Evolutionary conservation across 495 filamentous ascomycete species (phyloP), one percentile per base, ranked within the genome.

Genomic region (Aspergillus hancockii): DNA sequence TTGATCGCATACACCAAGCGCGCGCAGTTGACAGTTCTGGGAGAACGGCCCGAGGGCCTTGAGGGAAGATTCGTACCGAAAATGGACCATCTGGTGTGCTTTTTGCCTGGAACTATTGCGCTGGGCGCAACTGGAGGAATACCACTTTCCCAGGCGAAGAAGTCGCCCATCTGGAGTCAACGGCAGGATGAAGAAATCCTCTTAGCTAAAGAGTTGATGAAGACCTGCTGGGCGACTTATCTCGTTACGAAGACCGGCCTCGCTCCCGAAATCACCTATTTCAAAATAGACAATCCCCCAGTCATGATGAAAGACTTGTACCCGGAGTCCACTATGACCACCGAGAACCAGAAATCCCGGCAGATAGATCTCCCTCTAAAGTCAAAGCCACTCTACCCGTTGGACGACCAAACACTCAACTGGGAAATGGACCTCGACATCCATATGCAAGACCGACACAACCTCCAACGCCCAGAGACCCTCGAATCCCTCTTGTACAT

Each of bases 1-100:
- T 83, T 99, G 23, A 78, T 98, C 66, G 90, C 91, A 0, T 97
- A 97, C 70, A 91, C 92, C 5, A 83, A 87, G 52, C 84, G 88
- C 8, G 88, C 87, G 2, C 82, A 87, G 54, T 84, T 97, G 61
- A 93, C 93, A 32, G 85, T 97, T 50, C 83, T 98, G 28, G 93
- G 84, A 34, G 94, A 99, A 70, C 85, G 91, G 19, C 93, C 91
- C 0, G 73, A 75, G 30, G 95, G 95, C 13, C 77, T 99, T 13
- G 68, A 81, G 22, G 74, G 79, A 2, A 49, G 69, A 0, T 66
- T 97, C 8, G 83, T 80, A 0, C 90, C 93, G 19, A 98, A 98
- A 75, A 98, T 99, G 95, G 94, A 98, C 67, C 94, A 99, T 70
- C 80, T 98, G 8, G 93, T 93, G 40, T 99, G 94, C 78, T 99